Evolutionary conservation across 2,329 filamentous ascomycete species (phyloP), one percentile per base, ranked within the genome.

Genomic region (Claviceps digitariae): DNA sequence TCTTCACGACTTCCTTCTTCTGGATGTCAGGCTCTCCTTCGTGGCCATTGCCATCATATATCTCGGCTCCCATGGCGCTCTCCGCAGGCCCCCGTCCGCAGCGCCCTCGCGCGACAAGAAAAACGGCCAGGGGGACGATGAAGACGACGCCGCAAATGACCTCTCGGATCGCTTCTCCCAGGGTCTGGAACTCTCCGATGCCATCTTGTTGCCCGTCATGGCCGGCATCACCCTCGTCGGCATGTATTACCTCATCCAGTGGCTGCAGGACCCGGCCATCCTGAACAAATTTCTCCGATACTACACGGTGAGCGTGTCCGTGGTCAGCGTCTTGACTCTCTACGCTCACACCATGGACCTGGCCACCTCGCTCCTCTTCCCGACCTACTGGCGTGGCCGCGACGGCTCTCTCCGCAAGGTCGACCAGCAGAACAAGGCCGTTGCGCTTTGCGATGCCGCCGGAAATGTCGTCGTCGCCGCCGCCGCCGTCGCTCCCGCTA

Each of bases 191-290:
- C 82, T 86, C 1, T 83, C 79, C 0, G 91, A 97, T 67, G 91
- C 89, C 48, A 79, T 97, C 59, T 67, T 94, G 61, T 87, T 96
- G 57, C 93, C 91, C 1, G 60, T 96, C 34, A 73, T 90, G 52
- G 90, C 90, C 6, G 88, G 83, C 2, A 63, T 74, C 10, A 81
- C 84, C 1, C 78, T 97, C 9, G 76, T 82, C 44, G 82, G 82
- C 5, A 74, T 97, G 13, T 97, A 97, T 72, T 84, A 90, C 61
- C 74, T 95, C 55, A 89, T 97, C 64, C 89, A 94, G 66, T 93
- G 85, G 78, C 79, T 96, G 53, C 76, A 91, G 58, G 87, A 95
- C 62, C 84, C 90, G 1, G 75, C 82, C 12, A 72, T 94, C 23
- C 70, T 97, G 62, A 96, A 91, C 72, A 87, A 84, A 67, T 78